Conservation (phyloP, 352 stramenopile genomes). For the Globisporangium iwayamae region DNA sequence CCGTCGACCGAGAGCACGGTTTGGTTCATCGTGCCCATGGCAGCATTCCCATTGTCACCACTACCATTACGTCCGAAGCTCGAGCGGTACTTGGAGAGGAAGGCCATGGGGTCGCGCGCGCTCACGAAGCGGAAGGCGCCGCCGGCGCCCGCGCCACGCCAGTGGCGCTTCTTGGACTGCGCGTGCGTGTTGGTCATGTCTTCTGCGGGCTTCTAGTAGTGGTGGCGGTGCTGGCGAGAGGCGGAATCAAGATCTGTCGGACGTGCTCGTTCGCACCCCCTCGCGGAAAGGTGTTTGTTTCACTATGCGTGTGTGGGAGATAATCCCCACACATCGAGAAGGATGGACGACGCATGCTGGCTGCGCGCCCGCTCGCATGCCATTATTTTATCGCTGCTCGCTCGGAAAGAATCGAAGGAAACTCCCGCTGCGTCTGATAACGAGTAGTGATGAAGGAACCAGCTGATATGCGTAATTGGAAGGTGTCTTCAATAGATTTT, state of each 20-base stretch:
- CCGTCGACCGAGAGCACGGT: conserved; percentile 14
- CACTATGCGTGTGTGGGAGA: neutral
- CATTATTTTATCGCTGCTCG: neutral
- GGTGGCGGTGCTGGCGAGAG: neutral
- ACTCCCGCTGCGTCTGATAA: neutral
- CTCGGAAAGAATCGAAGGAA: conserved; percentile 15
- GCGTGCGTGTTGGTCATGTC: conserved; percentile 28
- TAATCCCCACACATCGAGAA: neutral
- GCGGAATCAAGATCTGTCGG: neutral
- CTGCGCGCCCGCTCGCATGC: conserved; percentile 1
- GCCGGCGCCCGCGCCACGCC: conserved; percentile 18
- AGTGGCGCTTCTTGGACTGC: conserved; percentile 50
- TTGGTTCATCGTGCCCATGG: neutral
- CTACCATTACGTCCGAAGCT: conserved; percentile 13
- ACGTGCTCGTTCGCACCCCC: conserved; percentile 1
- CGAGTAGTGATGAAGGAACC: neutral
- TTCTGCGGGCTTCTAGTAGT: neutral
- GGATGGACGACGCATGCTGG: neutral
- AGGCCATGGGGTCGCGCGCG: conserved; percentile 20
- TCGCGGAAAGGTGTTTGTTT: neutral
- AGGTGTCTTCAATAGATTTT: neutral
- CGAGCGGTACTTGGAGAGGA: conserved; percentile 30
- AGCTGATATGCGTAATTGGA: neutral
- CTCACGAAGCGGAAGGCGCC: conserved; percentile 10
- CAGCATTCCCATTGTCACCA: neutral